A percentile compares a stretch with the other conserved stretches of the same genome.
phyloP scores from a whole-genome alignment of 2,329 filamentous ascomycete species.

The Chalara sp. region DNA sequence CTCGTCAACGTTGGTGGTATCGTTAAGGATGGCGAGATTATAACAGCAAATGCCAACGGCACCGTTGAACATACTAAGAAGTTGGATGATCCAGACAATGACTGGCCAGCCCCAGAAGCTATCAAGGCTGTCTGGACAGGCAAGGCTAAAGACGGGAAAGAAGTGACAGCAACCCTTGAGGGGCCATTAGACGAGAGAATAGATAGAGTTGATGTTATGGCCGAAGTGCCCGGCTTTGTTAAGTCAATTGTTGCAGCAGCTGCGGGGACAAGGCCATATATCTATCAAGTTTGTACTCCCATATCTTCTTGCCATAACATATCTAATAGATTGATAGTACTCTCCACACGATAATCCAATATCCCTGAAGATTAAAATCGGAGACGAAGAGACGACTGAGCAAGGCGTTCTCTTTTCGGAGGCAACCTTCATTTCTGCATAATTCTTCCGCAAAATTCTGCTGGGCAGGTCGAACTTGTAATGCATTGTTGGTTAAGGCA shows the following conservation, averaged over 20 bases:
- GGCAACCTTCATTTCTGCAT: conserved; percentile 86
- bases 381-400: conserved; percentile 71
- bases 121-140: conserved; percentile 75
- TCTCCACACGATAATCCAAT: conserved; percentile 55
- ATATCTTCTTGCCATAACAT: not conserved
- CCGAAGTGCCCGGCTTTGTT: conserved; percentile 89
- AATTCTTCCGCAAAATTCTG: conserved; percentile 1
- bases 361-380: conserved; percentile 76
- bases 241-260: conserved; percentile 88
- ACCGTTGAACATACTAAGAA: conserved; percentile 62
- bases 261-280: conserved; percentile 91
- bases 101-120: conserved; percentile 81
- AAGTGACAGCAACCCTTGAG: conserved; percentile 62
- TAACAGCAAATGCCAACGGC: conserved; percentile 63
- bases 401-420: conserved; percentile 77
- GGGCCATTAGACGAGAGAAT: conserved; percentile 60
- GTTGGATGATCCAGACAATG: conserved; percentile 67
- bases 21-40: conserved; percentile 71
- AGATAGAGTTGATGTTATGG: conserved; percentile 93
- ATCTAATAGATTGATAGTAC: conserved; percentile 48
- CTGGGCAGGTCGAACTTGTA: not conserved
- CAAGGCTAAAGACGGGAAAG: conserved; percentile 68
- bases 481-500: conserved; percentile 7
- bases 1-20: conserved; percentile 78
- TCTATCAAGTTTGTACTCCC: conserved; percentile 69